Evolutionary conservation across 1,139 yeast genomes (phyloP).

Genomic region (Sugiyamaella castrensis): DNA sequence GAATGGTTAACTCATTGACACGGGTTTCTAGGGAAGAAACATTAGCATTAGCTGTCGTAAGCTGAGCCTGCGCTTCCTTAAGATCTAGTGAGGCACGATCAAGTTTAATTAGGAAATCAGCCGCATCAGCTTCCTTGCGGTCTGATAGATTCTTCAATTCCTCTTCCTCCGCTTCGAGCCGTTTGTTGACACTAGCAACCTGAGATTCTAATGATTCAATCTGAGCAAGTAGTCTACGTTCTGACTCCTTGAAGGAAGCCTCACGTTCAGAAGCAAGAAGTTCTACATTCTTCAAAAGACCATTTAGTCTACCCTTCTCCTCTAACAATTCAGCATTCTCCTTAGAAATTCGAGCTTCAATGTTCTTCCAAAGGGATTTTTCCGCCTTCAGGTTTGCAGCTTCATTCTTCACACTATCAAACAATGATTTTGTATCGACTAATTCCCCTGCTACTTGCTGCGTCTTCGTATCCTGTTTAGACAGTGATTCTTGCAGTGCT

Average conservation of each 20-base stretch:
- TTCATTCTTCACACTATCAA: slow-evolving; percentile 44
- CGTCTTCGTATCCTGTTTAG: slow-evolving; percentile 55
- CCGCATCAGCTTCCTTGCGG: slow-evolving; percentile 33
- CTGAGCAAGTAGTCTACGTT: slow-evolving; percentile 50
- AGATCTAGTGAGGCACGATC: slow-evolving; percentile 33
- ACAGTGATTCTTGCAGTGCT: slow-evolving; percentile 53
- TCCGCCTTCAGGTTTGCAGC: slow-evolving; percentile 55
- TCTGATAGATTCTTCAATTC: slow-evolving; percentile 28
- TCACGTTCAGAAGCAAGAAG: slow-evolving; percentile 62
- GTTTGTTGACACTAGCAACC: slow-evolving; percentile 44
- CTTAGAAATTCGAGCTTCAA: slow-evolving; percentile 51
- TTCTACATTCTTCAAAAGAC: slow-evolving; percentile 61
- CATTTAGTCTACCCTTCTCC: slow-evolving; percentile 61
- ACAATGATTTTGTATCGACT: slow-evolving; percentile 43
- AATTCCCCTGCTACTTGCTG: slow-evolving; percentile 56
- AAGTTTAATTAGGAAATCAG: slow-evolving; percentile 23
- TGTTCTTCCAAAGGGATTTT: slow-evolving; percentile 47
- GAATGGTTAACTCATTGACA: slow-evolving; percentile 37
- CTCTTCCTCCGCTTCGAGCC: slow-evolving; percentile 48
- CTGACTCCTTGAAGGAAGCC: slow-evolving; percentile 48
- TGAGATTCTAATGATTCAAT: slow-evolving; percentile 53
- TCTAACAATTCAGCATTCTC: slow-evolving; percentile 54
- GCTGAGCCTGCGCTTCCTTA: slow-evolving; percentile 39
- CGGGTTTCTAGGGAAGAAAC: slow-evolving; percentile 37
- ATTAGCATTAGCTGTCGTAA: slow-evolving; percentile 40